Evolutionary conservation across 208 protist species (phyloP).

Genomic region (Wallacemonas rigidus): DNA sequence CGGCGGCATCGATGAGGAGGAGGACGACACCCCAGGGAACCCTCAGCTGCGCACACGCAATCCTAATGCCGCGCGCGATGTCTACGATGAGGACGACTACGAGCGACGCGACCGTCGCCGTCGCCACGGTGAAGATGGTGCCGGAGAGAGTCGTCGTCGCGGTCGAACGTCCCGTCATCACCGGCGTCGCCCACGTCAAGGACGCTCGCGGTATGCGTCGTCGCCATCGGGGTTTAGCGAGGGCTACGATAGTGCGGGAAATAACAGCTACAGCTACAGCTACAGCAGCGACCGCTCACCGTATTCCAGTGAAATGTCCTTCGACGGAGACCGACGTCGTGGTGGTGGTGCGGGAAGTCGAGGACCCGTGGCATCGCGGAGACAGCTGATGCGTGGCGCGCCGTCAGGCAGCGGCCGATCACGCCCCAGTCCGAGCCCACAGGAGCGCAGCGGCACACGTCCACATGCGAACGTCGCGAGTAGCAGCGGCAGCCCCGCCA

Average conservation of each 20-base stretch:
- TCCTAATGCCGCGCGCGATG: constrained; percentile 20
- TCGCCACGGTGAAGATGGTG: constrained; percentile 5
- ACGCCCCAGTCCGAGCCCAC: background rate
- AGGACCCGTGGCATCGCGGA: too few species aligned
- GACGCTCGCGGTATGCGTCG: background rate
- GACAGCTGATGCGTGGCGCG: background rate
- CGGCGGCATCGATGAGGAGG: background rate
- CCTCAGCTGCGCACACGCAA: constrained; percentile 56
- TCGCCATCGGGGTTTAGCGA: constrained; percentile 15
- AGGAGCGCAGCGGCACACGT: constrained; percentile 14
- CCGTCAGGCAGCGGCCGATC: background rate
- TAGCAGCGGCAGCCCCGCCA: background rate
- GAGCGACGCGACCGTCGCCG: background rate
- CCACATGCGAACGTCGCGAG: background rate
- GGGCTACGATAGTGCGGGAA: constrained; percentile 13
- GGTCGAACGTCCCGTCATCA: background rate
- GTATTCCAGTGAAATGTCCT: constrained; percentile 11
- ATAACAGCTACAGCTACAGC: constrained; percentile 20
- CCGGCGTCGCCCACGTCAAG: background rate
- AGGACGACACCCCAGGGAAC: constrained; percentile 37
- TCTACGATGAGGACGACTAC: background rate
- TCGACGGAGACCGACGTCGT: constrained; percentile 1
- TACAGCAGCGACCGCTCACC: constrained; percentile 12
- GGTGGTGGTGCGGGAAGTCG: background rate
- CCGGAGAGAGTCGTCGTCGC: background rate